Evolutionary conservation across 139 green algal species (phyloP).

Genomic region (Chlorella sorokiniana): DNA sequence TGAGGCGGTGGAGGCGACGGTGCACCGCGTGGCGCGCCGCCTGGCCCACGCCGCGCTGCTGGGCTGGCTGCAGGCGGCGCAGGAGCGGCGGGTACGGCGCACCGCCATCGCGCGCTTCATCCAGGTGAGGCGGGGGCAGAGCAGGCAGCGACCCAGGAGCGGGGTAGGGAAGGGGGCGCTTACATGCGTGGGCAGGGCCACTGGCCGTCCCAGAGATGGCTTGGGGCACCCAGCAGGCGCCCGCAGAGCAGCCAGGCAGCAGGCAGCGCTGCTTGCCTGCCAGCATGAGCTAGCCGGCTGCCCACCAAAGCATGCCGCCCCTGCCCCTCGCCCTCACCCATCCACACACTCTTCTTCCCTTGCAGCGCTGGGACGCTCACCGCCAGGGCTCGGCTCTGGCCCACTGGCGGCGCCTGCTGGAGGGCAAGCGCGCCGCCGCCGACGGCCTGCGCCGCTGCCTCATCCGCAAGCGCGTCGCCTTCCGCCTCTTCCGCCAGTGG

Average conservation of each 20-base stretch:
- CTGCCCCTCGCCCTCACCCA: neutral
- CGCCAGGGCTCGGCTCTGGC: constrained; percentile 31
- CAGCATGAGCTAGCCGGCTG: no score
- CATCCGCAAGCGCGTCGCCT: constrained; percentile 67
- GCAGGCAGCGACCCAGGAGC: neutral
- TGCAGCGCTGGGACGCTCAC: constrained; percentile 33
- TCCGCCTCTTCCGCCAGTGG: constrained; percentile 68
- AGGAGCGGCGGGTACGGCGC: constrained; percentile 25
- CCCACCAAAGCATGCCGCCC: neutral
- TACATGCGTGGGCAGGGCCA: no score
- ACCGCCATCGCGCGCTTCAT: constrained; percentile 43
- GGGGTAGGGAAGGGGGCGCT: neutral
- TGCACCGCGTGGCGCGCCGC: constrained; percentile 28
- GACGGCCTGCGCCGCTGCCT: constrained; percentile 59
- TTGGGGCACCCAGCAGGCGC: no score
- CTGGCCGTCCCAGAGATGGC: no score
- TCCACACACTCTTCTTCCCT: neutral
- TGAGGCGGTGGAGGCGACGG: constrained; percentile 31
- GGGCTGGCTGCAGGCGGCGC: constrained; percentile 31
- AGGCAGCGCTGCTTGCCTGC: no score
- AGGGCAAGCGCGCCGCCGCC: neutral
- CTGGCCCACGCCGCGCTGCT: constrained; percentile 19
- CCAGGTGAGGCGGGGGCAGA: neutral
- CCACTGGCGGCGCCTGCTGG: constrained; percentile 40
- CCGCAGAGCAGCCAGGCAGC: no score